Percentiles rank a stretch among this genome's conserved stretches.
Conservation (phyloP, 768 basidiomycete species). For the Hypholoma fasciculare region DNA sequence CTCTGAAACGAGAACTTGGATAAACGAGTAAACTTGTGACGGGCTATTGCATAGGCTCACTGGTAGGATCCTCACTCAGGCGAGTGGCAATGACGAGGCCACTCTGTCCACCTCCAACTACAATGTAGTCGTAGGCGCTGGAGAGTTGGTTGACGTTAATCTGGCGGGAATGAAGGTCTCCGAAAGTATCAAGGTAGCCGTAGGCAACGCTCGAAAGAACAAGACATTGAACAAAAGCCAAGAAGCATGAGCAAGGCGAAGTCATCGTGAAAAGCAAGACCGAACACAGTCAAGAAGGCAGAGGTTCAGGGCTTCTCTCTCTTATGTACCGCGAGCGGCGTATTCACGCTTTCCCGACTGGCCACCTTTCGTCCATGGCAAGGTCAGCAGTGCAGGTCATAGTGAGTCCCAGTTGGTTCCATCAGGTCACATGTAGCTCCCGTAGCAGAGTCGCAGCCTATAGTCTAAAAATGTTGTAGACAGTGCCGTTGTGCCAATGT, state of each 20-base stretch:
- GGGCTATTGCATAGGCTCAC: neutral
- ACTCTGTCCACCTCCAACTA: conserved; percentile 12
- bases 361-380: too few species aligned
- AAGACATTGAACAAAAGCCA: neutral
- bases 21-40: too few species aligned
- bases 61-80: conserved; percentile 9
- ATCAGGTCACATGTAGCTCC: too few species aligned
- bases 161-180: neutral
- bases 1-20: neutral
- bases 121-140: neutral
- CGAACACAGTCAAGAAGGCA: neutral
- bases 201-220: neutral
- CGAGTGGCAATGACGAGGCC: conserved; percentile 14
- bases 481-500: too few species aligned
- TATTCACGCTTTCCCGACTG: too few species aligned
- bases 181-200: neutral
- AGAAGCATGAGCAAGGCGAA: neutral
- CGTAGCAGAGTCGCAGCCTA: too few species aligned
- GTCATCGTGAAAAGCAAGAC: neutral
- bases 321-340: too few species aligned
- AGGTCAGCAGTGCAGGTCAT: too few species aligned
- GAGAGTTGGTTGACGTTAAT: neutral
- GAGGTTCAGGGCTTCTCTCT: too few species aligned
- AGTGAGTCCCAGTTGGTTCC: too few species aligned
- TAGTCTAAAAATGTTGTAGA: too few species aligned